Conservation (phyloP, 768 basidiomycete species). For the Pisolithus tinctorius region DNA sequence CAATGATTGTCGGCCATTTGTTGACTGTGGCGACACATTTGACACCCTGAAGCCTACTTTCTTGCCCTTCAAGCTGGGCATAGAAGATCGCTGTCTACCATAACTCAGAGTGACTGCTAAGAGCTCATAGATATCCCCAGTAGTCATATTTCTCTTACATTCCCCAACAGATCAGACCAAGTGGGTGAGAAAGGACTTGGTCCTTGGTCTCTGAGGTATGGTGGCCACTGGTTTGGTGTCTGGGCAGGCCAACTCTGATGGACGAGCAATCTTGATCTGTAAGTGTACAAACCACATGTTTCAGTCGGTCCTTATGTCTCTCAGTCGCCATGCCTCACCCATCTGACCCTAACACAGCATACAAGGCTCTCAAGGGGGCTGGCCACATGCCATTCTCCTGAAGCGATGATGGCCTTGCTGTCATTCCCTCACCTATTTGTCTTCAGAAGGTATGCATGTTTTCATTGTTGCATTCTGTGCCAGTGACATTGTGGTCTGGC, state of each 20-base stretch:
- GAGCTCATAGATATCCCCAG: no score
- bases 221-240: conserved; percentile 82
- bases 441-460: conserved; percentile 65
- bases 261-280: conserved; percentile 89
- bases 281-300: conserved; percentile 16
- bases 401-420: conserved; percentile 89
- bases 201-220: conserved; percentile 85
- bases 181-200: conserved; percentile 31
- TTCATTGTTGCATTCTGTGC: background rate
- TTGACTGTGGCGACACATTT: no score
- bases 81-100: no score
- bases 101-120: no score
- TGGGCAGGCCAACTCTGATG: conserved; percentile 95
- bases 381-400: conserved; percentile 94
- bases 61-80: no score
- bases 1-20: no score
- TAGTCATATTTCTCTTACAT: background rate
- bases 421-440: conserved; percentile 86
- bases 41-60: no score
- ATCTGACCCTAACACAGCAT: conserved; percentile 42
- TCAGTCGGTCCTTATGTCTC: conserved; percentile 4
- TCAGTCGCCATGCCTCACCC: conserved; percentile 78
- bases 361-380: conserved; percentile 89
- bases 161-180: conserved; percentile 15
- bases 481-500: conserved; percentile 32